These are phyloP conservation scores for Dactylorhiza incarnata DNA, from an alignment of 106 monocot genomes.

Conservation along the genomic window DNA sequence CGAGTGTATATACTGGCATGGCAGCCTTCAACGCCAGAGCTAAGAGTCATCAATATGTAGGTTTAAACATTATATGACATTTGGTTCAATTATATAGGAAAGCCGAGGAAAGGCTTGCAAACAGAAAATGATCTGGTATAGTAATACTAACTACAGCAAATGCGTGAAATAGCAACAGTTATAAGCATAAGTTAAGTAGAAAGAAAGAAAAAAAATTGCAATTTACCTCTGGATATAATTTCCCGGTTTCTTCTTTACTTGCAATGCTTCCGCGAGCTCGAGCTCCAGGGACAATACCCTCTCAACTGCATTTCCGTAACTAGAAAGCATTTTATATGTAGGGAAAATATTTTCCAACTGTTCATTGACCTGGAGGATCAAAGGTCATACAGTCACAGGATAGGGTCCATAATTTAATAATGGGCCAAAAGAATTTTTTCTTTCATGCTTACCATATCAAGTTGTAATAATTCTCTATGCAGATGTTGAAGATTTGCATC, in stretches of 20 bases:
- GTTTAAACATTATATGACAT: no score
- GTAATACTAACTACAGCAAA: not conserved
- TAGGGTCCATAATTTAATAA: not conserved
- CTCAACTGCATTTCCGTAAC: conserved; percentile 65
- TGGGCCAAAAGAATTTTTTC: not conserved
- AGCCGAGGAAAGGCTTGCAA: not conserved
- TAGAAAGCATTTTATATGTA: conserved; percentile 48
- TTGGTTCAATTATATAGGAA: not conserved
- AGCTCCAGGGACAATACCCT: conserved; percentile 86
- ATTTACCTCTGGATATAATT: conserved; percentile 59
- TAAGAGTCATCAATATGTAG: no score
- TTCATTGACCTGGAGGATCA: conserved; percentile 58
- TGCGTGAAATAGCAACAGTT: not conserved
- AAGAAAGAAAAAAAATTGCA: not conserved
- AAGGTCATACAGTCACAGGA: not conserved
- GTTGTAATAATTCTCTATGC: conserved; percentile 55
- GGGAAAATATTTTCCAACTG: conserved; percentile 62
- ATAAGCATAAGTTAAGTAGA: not conserved
- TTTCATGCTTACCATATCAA: conserved; percentile 51
- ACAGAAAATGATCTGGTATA: not conserved
- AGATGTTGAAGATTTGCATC: conserved; percentile 57
- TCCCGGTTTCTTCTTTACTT: conserved; percentile 42
- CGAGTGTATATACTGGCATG: no score
- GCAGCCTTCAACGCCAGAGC: no score
- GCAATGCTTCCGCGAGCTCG: conserved; percentile 82